phyloP scores from a whole-genome alignment of 148 eudicot genomes.

The Rhododendron molle region DNA sequence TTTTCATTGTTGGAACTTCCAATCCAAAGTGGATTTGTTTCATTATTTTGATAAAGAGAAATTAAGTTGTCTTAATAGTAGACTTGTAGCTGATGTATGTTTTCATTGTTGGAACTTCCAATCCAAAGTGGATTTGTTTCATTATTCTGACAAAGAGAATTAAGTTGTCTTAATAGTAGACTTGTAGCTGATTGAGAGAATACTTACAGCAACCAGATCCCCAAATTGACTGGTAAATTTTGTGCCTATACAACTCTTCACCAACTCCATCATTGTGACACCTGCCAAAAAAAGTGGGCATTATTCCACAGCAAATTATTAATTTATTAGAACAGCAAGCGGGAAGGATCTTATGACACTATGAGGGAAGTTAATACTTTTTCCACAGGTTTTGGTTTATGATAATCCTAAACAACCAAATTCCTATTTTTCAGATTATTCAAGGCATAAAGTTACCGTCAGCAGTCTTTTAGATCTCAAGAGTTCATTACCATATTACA shows the following conservation, averaged over 20 bases:
- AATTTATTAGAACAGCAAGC: background rate
- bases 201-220: slow-evolving; percentile 83
- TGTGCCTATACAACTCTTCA: slow-evolving; percentile 90
- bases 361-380: background rate
- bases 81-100: background rate
- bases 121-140: background rate
- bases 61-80: background rate
- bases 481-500: background rate
- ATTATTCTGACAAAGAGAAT: background rate
- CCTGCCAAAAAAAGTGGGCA: slow-evolving; percentile 40
- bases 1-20: background rate
- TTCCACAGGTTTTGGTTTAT: background rate
- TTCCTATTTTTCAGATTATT: background rate
- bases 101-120: too few species aligned
- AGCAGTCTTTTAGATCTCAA: background rate
- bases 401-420: background rate
- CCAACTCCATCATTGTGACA: slow-evolving; percentile 61
- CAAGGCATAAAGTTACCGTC: background rate
- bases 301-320: background rate
- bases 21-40: background rate
- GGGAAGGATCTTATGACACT: background rate
- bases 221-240: slow-evolving; percentile 97
- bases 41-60: background rate
- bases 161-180: background rate
- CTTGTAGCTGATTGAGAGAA: background rate